Percentiles rank a stretch among this genome's conserved stretches.
Evolutionary conservation across 1,284 basidiomycete species (phyloP).

Genomic region (Pseudozyma hubeiensis): DNA sequence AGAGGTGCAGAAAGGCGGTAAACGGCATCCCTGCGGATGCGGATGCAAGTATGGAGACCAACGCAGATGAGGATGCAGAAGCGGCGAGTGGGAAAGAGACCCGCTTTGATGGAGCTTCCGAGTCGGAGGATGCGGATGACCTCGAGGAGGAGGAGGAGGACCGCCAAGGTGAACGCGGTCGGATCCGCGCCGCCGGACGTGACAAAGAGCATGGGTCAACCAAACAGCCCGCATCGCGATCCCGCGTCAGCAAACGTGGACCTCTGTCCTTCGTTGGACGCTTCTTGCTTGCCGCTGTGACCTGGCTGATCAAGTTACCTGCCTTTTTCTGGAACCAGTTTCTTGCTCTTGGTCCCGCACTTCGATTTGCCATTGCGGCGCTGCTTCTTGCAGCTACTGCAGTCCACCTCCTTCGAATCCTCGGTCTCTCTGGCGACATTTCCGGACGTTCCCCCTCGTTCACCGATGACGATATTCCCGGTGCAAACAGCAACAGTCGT

Average conservation of each 20-base stretch:
- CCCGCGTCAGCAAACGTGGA: background rate
- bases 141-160: background rate
- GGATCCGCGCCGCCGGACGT: background rate
- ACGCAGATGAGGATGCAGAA: slow-evolving; percentile 23
- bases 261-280: background rate
- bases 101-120: slow-evolving; percentile 29
- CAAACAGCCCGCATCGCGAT: background rate
- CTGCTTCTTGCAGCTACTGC: background rate
- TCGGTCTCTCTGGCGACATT: background rate
- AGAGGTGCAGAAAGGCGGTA: slow-evolving; percentile 15
- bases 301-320: slow-evolving; percentile 3
- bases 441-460: background rate
- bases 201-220: background rate
- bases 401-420: background rate
- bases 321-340: background rate
- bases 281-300: background rate
- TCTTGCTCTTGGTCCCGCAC: background rate
- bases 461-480: slow-evolving; percentile 14
- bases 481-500: slow-evolving; percentile 3
- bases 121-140: slow-evolving; percentile 8
- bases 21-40: slow-evolving; percentile 2
- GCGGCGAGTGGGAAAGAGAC: slow-evolving; percentile 47
- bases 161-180: background rate
- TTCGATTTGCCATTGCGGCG: background rate
- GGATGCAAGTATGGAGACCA: slow-evolving; percentile 8